These are phyloP conservation scores for Myochromella boudieri DNA, from an alignment of 768 basidiomycete genomes.

Conservation along the genomic window DNA sequence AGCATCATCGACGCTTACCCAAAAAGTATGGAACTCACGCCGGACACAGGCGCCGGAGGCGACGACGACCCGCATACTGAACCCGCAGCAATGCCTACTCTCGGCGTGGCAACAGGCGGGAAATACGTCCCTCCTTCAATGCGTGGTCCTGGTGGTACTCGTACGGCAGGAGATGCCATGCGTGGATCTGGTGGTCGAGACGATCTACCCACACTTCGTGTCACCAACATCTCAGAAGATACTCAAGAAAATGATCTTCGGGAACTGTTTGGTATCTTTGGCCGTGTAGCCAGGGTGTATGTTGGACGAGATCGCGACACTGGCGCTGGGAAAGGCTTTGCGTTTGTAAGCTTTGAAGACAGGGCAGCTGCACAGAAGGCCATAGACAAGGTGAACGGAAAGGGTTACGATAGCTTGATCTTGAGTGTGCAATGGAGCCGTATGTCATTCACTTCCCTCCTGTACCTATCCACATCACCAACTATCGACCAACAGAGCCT, in stretches of 20 bases:
- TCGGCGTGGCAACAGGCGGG: constrained; percentile 43
- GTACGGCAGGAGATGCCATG: constrained; percentile 80
- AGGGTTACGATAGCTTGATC: constrained; percentile 92
- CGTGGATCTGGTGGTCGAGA: constrained; percentile 65
- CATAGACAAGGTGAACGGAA: constrained; percentile 88
- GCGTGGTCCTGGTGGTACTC: constrained; percentile 62
- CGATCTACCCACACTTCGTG: constrained; percentile 93
- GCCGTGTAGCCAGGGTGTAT: constrained; percentile 85
- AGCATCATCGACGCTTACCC: background rate
- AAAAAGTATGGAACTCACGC: background rate
- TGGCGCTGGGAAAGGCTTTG: constrained; percentile 93
- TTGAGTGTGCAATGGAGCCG: constrained; percentile 64
- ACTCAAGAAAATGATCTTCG: constrained; percentile 93
- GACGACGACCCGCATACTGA: constrained; percentile 37
- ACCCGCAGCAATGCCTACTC: constrained; percentile 34
- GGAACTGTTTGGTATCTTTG: constrained; percentile 86
- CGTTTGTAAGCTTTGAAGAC: constrained; percentile 95
- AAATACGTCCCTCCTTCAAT: constrained; percentile 96
- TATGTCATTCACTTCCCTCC: constrained; percentile 33
- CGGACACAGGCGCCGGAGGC: constrained; percentile 29
- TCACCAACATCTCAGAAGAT: constrained; percentile 96
- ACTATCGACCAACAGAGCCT: constrained; percentile 25
- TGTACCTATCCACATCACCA: background rate
- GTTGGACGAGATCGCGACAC: constrained; percentile 95
- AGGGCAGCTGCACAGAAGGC: constrained; percentile 78